Evolutionary conservation across 1,139 yeast genomes (phyloP), one percentile per base, ranked within the genome.

Genomic region (Blastobotrys persicus): DNA sequence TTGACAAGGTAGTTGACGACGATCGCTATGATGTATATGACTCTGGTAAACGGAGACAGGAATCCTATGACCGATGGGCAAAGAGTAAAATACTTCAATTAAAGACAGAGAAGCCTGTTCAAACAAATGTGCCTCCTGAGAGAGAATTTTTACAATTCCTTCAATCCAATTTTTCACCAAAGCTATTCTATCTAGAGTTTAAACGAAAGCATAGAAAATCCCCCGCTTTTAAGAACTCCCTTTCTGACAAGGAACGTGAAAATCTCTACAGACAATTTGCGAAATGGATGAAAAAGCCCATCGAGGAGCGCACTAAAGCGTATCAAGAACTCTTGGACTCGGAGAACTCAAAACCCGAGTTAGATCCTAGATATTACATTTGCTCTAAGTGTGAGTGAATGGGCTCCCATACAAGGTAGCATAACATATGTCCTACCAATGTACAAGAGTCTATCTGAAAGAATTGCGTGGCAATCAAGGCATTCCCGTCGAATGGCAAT

Each of bases 51-150:
- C 63, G 59, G 31, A 62, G 81, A 41, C 63, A 63, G 40, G 65
- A 61, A 0, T 59, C 70, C 6, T 78, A 74, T 55, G 73, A 75
- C 45, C 51, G 58, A n/a, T 77, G 80, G 80, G 66, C 73, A 17
- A 55, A 56, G 50, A 50, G 46, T 26, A 52, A 55, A 35, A 58
- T 65, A 12, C 51, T 46, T 13, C 39, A 44, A 28, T 18, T 32
- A n/a, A 44, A 40, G 16, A 44, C 14, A 31, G 31, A 7, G 31
- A 20, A 16, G 45, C 13, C 12, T 33, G 5, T 5, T 37, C 20
- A 44, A 33, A 9, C 46, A 46, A 2, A 42, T 26, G 12, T 42
- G 20, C 11, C 55, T 18, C 55, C 59, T 16, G 53, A 65, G 53
- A 51, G 64, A 1, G 55, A 57, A 42, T 76, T 64, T 51, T 55